These are phyloP conservation scores for Entomortierella beljakovae DNA, from an alignment of 192 early-diverging fungal genomes.

Conservation along the genomic window DNA sequence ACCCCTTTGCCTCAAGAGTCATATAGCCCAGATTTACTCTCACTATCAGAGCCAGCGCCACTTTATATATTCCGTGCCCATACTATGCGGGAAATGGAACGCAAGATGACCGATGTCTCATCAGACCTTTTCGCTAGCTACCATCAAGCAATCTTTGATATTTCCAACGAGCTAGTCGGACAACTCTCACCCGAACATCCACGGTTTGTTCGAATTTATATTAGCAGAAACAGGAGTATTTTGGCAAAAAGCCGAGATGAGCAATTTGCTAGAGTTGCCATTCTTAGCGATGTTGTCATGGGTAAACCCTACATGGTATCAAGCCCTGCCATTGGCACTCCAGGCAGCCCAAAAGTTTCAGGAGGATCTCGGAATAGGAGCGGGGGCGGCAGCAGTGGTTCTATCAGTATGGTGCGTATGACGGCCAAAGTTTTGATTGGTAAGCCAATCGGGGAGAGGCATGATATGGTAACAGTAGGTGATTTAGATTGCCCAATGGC, in stretches of 20 bases:
- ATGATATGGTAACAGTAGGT: conserved; percentile 53
- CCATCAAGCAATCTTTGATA: conserved; percentile 48
- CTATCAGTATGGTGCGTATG: conserved; percentile 37
- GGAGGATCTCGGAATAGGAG: not conserved
- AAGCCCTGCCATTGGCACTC: not conserved
- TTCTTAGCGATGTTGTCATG: conserved; percentile 30
- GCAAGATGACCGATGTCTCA: conserved; percentile 53
- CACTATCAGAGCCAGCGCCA: conserved; percentile 31
- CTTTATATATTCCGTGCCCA: conserved; percentile 50
- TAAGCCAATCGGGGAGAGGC: conserved; percentile 55
- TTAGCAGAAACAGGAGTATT: conserved; percentile 46
- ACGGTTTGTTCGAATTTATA: conserved; percentile 42
- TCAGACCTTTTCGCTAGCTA: conserved; percentile 37
- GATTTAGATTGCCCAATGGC: conserved; percentile 55
- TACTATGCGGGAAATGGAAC: conserved; percentile 45
- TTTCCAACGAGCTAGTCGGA: conserved; percentile 20
- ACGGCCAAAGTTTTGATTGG: conserved; percentile 45
- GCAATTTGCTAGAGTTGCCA: conserved; percentile 43
- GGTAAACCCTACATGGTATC: conserved; percentile 35
- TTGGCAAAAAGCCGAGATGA: conserved; percentile 48
- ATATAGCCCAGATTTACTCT: conserved; percentile 32
- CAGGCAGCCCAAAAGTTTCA: conserved; percentile 4
- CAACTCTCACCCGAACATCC: conserved; percentile 35
- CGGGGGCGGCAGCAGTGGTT: not conserved
- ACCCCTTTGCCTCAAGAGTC: conserved; percentile 29